Percentiles rank a stretch among this genome's conserved stretches.
Conservation (phyloP, 495 filamentous ascomycete species). For the Aspergillus leporis region DNA sequence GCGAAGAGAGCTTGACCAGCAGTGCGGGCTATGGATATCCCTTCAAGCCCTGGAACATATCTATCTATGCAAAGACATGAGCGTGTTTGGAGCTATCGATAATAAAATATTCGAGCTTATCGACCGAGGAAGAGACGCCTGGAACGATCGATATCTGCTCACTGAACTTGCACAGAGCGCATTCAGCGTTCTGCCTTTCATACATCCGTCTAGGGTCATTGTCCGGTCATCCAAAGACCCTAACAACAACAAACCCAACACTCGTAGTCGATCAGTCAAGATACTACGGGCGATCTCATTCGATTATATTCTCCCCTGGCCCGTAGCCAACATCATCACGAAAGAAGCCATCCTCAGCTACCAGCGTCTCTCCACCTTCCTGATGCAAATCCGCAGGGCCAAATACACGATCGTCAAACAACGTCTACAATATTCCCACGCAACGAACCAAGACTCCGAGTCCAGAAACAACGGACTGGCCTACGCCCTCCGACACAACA, state of each 20-base stretch:
- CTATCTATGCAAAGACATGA: slow-evolving; percentile 73
- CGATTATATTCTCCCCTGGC: slow-evolving; percentile 73
- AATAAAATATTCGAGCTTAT: slow-evolving; percentile 74
- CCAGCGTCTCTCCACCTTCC: slow-evolving; percentile 68
- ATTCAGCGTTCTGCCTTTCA: slow-evolving; percentile 50
- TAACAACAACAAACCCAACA: slow-evolving; percentile 8
- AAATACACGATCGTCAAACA: slow-evolving; percentile 65
- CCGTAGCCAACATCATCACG: slow-evolving; percentile 78
- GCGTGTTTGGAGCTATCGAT: slow-evolving; percentile 61
- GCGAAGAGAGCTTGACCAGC: slow-evolving; percentile 62
- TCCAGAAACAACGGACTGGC: slow-evolving; percentile 45
- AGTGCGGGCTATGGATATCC: slow-evolving; percentile 64
- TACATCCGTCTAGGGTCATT: slow-evolving; percentile 61
- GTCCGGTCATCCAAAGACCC: slow-evolving; percentile 41
- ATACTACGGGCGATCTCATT: slow-evolving; percentile 59
- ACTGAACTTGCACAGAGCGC: slow-evolving; percentile 76
- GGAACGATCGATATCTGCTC: slow-evolving; percentile 81
- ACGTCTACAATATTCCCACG: slow-evolving; percentile 36
- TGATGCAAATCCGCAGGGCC: slow-evolving; percentile 77
- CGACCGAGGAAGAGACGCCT: slow-evolving; percentile 62
- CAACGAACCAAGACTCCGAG: slow-evolving; percentile 7
- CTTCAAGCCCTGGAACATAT: slow-evolving; percentile 69
- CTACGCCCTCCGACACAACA: slow-evolving; percentile 65
- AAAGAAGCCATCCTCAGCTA: slow-evolving; percentile 62
- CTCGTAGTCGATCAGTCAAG: slow-evolving; percentile 41